Conservation (phyloP, 768 basidiomycete genomes). For the Trametes villosa region DNA sequence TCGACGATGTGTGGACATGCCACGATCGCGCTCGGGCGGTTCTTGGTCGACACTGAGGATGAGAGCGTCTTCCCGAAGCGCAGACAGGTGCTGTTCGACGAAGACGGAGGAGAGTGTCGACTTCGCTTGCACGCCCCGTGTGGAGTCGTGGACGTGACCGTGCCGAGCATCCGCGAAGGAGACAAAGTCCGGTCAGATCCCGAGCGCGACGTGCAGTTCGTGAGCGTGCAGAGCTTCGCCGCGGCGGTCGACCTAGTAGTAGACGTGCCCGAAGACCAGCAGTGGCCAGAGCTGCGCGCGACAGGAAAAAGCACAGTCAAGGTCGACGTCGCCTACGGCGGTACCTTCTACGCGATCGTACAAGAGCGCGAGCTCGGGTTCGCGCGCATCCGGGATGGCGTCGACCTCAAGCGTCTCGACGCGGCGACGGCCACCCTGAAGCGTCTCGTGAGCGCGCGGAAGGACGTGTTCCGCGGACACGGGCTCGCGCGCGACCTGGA, state of each 20-base stretch:
- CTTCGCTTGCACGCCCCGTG: constrained; percentile 45
- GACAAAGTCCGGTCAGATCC: constrained; percentile 34
- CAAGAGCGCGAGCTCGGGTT: constrained; percentile 42
- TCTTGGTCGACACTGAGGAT: constrained; percentile 45
- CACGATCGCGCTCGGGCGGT: constrained; percentile 45
- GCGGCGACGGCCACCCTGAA: constrained; percentile 38
- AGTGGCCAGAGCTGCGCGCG: constrained; percentile 33
- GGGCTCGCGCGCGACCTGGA: constrained; percentile 39
- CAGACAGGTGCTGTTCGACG: constrained; percentile 28
- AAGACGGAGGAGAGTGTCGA: constrained; percentile 22
- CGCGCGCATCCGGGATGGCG: constrained; percentile 23
- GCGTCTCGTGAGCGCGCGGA: constrained; percentile 24
- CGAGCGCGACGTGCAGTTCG: constrained; percentile 38
- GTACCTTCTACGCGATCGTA: constrained; percentile 46
- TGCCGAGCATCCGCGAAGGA: constrained; percentile 29
- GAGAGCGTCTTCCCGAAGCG: constrained; percentile 37
- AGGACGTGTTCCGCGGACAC: constrained; percentile 34
- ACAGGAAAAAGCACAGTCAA: constrained; percentile 24
- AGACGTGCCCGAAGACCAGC: constrained; percentile 33
- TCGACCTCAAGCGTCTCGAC: constrained; percentile 27
- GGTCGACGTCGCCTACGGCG: constrained; percentile 44
- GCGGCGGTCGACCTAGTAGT: constrained; percentile 34
- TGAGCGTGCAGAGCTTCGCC: constrained; percentile 42
- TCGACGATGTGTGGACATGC: constrained; percentile 50
- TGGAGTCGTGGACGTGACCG: constrained; percentile 40